A percentile compares a stretch with the other conserved stretches of the same genome.
Evolutionary conservation across 2,329 filamentous ascomycete species (phyloP).

Genomic region (Cryphonectria naterciae): DNA sequence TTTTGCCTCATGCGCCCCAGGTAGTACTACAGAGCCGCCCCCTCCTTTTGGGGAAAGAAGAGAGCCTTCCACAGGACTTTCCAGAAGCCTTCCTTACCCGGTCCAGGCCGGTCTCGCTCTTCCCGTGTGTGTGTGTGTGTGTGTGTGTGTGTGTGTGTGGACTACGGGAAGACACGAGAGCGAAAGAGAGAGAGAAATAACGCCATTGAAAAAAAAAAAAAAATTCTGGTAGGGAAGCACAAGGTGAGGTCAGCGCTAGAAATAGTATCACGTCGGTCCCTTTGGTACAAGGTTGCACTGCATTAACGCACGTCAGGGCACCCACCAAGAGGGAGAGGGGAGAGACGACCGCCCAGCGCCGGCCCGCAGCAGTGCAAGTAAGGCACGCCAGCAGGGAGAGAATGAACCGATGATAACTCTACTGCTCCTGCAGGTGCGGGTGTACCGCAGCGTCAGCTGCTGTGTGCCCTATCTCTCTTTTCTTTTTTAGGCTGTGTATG

Average conservation of each 20-base stretch:
- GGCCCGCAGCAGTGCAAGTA: neutral
- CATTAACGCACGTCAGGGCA: neutral
- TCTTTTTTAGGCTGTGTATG: neutral
- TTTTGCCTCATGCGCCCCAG: neutral
- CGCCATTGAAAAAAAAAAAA: too few species aligned
- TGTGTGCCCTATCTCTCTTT: neutral
- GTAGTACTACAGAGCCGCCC: neutral
- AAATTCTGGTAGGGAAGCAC: neutral
- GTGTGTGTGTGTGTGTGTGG: neutral
- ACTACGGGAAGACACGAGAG: neutral
- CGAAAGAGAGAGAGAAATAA: too few species aligned
- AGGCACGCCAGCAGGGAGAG: neutral
- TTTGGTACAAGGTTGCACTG: neutral
- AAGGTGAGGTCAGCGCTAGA: neutral
- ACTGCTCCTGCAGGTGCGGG: constrained; percentile 3
- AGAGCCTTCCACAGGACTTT: neutral
- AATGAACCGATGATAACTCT: neutral
- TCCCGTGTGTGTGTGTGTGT: neutral
- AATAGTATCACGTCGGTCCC: neutral
- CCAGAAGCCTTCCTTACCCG: neutral
- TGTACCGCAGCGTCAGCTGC: neutral
- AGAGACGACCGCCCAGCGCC: too few species aligned
- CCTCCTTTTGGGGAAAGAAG: too few species aligned
- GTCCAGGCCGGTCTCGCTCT: neutral
- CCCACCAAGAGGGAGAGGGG: neutral